phyloP scores from a whole-genome alignment of 2,329 filamentous ascomycete genomes.

The Aspergillus melleus region DNA sequence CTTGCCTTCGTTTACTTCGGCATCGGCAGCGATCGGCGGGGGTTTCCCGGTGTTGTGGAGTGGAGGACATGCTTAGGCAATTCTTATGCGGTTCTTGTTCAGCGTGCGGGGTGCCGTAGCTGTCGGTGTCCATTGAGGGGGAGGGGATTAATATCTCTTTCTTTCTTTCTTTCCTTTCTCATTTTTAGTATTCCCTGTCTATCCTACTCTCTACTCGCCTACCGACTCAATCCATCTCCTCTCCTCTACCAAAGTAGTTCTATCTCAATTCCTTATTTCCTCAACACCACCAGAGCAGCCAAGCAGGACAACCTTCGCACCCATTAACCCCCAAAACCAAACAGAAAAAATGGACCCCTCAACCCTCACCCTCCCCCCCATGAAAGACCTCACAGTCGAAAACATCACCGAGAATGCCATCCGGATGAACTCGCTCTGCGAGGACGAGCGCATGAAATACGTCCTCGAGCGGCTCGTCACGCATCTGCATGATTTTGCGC shows the following conservation, averaged over 20 bases:
- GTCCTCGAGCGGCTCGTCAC: conserved; percentile 71
- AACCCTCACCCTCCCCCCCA: conserved; percentile 41
- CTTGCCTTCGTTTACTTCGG: too few species aligned
- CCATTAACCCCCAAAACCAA: too few species aligned
- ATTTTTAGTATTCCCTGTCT: too few species aligned
- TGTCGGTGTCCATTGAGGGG: background rate
- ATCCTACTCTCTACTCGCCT: too few species aligned
- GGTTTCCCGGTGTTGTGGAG: too few species aligned
- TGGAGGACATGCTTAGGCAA: conserved; percentile 1
- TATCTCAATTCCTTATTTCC: too few species aligned
- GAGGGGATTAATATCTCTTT: background rate
- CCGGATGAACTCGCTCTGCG: conserved; percentile 70
- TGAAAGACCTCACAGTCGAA: conserved; percentile 73
- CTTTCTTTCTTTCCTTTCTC: too few species aligned
- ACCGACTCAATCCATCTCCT: background rate
- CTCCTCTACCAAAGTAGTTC: background rate
- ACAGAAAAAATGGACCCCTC: conserved; percentile 42
- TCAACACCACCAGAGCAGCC: too few species aligned
- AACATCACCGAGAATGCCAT: conserved; percentile 78
- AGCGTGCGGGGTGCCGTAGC: conserved; percentile 5
- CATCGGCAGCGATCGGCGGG: too few species aligned
- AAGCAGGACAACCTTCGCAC: too few species aligned
- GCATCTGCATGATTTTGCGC: conserved; percentile 79
- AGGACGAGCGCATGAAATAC: conserved; percentile 67
- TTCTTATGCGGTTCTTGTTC: conserved; percentile 1